Evolutionary conservation across 2,329 filamentous ascomycete species (phyloP), one percentile per base, ranked within the genome.

Genomic region (Cryphonectria parasitica): DNA sequence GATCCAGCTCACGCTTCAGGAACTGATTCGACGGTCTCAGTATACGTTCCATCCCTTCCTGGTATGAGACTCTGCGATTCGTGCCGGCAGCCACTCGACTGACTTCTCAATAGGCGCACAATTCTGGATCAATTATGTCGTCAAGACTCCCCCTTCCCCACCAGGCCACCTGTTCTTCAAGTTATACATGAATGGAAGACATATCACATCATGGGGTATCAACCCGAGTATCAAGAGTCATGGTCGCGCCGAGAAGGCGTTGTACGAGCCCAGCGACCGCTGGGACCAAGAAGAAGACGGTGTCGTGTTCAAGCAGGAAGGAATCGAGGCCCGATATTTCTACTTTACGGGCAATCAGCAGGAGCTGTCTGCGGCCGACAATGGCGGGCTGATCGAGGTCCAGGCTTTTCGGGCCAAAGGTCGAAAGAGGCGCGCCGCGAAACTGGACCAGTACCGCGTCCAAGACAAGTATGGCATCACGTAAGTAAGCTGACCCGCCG

Each of bases 371-470:
- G 78, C 82, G 3, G 85, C 85, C 11, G 81, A 85, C 64, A 85
- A 89, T 74, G 87, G 87, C 15, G 87, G 87, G 1, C 75, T 88
- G 2, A 86, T 90, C 64, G 85, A 89, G 72, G 77, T 89, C 3
- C 81, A 82, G 49, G 83, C 84, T 13, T 88, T 87, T 74, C 82
- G 87, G 34, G 85, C 87, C n/a, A 82, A 78, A 68, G 83, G 82
- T 7, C 81, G 86, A 56, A 82, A 77, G 69, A 79, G 83, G 71
- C 80, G 80, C 62, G 80, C 83, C 5, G 81, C 82, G 15, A 78
- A 78, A 22, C 75, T 86, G 34, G 76, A 80, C 15, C 76, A 79
- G n/a, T 87, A 84, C 72, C 83, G 83, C 61, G 78, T 78, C 54
- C 85, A 86, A 71, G 82, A 85, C 25, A 77, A 79, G 11, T 88